These are phyloP conservation scores for Podospora sp. DNA, from an alignment of 495 filamentous ascomycete genomes.

Conservation along the genomic window DNA sequence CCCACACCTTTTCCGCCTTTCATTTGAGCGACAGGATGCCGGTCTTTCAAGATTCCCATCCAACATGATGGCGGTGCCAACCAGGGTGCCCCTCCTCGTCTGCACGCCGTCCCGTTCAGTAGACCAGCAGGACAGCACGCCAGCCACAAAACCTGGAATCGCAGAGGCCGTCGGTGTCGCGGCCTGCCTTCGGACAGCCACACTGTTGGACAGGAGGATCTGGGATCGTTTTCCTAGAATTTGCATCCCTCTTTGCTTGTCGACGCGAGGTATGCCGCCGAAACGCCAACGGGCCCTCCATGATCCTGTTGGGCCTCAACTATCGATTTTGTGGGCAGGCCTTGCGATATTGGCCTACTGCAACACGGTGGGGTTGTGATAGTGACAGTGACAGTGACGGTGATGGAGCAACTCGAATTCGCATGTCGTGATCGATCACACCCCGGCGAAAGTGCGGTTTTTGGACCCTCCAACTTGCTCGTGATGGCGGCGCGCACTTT, in stretches of 20 bases:
- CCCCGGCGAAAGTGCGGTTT: background rate
- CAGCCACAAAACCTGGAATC: background rate
- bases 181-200: background rate
- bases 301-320: background rate
- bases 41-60: background rate
- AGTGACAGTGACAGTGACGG: slow-evolving; percentile 32
- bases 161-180: background rate
- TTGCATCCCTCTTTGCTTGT: background rate
- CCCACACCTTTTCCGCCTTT: background rate
- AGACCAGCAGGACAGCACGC: background rate
- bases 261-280: background rate
- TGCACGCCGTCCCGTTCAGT: background rate
- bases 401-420: slow-evolving; percentile 3
- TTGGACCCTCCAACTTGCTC: background rate
- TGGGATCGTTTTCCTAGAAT: background rate
- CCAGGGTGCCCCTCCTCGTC: background rate
- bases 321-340: slow-evolving; percentile 1
- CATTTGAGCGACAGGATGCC: background rate
- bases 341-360: slow-evolving; percentile 21
- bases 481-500: background rate
- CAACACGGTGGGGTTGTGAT: slow-evolving; percentile 22
- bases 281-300: background rate
- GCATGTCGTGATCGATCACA: slow-evolving; percentile 3
- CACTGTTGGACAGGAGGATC: background rate
- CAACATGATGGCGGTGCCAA: background rate